These are phyloP conservation scores for Capsicum chinense DNA, from an alignment of 257 asterid genomes.

Conservation along the genomic window DNA sequence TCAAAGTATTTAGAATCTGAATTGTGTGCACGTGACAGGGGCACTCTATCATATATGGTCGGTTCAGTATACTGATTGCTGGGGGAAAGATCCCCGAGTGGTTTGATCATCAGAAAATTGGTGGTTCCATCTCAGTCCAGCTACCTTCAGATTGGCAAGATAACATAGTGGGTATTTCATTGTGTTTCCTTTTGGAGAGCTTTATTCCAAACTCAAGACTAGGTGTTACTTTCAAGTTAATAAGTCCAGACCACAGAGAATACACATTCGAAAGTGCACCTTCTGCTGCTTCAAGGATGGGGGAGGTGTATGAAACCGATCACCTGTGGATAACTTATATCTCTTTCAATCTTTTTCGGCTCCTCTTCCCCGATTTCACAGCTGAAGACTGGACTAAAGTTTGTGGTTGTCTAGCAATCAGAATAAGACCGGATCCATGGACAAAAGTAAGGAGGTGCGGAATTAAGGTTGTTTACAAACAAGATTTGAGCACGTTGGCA, in stretches of 20 bases:
- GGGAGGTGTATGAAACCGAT: not conserved
- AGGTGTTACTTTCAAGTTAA: slow-evolving; percentile 30
- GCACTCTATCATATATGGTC: not conserved
- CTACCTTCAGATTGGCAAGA: slow-evolving; percentile 21
- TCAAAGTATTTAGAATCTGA: not conserved
- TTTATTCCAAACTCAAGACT: slow-evolving; percentile 11
- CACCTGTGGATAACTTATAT: slow-evolving; percentile 27
- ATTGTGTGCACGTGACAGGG: slow-evolving; percentile 8
- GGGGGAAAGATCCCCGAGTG: slow-evolving; percentile 21
- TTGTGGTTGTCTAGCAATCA: slow-evolving; percentile 18
- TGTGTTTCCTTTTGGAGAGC: not conserved
- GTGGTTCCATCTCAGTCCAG: slow-evolving; percentile 1
- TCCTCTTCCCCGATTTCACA: slow-evolving; percentile 15
- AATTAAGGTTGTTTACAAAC: not conserved
- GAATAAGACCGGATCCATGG: slow-evolving; percentile 9
- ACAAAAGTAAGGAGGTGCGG: slow-evolving; percentile 27
- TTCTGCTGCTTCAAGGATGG: slow-evolving; percentile 19
- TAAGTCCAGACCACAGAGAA: slow-evolving; percentile 24
- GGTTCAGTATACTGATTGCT: slow-evolving; percentile 27
- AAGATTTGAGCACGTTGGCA: not conserved
- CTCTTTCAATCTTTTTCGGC: slow-evolving; percentile 24
- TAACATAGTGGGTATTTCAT: slow-evolving; percentile 8
- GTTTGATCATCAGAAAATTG: slow-evolving; percentile 25
- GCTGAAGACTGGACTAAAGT: slow-evolving; percentile 28
- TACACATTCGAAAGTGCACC: not conserved